Conservation (phyloP, 306 rosid species). For the Trifolium dubium region DNA sequence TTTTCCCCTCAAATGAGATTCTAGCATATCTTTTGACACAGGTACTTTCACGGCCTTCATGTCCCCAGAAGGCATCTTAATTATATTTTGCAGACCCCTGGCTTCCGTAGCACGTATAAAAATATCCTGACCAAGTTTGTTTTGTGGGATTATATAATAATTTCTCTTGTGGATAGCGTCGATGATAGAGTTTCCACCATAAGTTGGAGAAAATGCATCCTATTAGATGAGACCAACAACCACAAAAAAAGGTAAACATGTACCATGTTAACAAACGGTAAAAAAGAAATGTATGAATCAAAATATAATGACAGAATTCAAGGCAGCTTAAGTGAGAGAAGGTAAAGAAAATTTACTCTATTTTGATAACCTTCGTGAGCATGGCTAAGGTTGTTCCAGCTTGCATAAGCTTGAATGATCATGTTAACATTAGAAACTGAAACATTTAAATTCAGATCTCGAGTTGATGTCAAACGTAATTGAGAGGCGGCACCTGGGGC, state of each 20-base stretch:
- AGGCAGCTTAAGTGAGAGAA: constrained; percentile 34
- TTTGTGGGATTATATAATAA: constrained; percentile 83
- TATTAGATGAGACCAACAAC: constrained; percentile 33
- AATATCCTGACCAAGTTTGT: constrained; percentile 96
- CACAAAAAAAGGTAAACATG: constrained; percentile 1
- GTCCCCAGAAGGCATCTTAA: constrained; percentile 89
- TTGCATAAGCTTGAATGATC: constrained; percentile 98
- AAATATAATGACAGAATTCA: constrained; percentile 9
- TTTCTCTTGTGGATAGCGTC: constrained; percentile 65
- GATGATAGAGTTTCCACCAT: constrained; percentile 56
- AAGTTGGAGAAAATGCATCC: constrained; percentile 74
- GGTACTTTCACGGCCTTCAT: constrained; percentile 91
- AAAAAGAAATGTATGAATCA: constrained; percentile 9
- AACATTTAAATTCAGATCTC: constrained; percentile 89
- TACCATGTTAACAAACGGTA: constrained; percentile 26
- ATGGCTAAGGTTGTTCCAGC: constrained; percentile 86
- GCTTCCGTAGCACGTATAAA: constrained; percentile 89
- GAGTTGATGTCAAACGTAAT: constrained; percentile 82
- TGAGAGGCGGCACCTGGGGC: constrained; percentile 91
- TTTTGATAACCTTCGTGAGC: constrained; percentile 58
- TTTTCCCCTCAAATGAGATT: constrained; percentile 79
- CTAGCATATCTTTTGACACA: constrained; percentile 87
- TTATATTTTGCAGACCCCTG: constrained; percentile 71
- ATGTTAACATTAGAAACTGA: constrained; percentile 91
- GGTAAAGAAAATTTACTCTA: constrained; percentile 51